These are phyloP conservation scores for Sphagnum fallax DNA, from an alignment of 228 moss, liverwort and hornwort species.

Conservation along the genomic window DNA sequence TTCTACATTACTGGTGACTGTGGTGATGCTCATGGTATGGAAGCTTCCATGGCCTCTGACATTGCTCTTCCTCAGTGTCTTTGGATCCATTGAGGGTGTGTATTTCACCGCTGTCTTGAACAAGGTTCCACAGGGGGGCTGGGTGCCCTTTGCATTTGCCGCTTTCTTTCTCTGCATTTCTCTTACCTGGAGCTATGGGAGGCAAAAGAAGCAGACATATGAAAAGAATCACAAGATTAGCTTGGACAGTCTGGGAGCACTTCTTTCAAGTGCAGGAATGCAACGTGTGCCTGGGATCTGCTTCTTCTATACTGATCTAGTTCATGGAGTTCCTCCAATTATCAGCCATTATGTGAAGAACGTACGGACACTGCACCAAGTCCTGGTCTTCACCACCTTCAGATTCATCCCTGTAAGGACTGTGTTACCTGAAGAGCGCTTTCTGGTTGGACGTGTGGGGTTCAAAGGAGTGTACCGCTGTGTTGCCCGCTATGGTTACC, in stretches of 20 bases:
- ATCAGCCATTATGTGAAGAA: constrained; percentile 71
- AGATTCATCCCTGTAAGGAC: constrained; percentile 51
- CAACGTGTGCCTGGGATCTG: constrained; percentile 72
- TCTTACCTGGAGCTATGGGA: constrained; percentile 73
- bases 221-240: constrained; percentile 53
- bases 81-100: constrained; percentile 55
- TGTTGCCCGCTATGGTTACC: constrained; percentile 69
- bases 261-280: constrained; percentile 35
- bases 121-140: constrained; percentile 81
- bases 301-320: constrained; percentile 77
- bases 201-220: constrained; percentile 40
- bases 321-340: constrained; percentile 68
- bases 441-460: constrained; percentile 59
- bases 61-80: constrained; percentile 33
- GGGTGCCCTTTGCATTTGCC: constrained; percentile 72
- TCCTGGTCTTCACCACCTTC: constrained; percentile 65
- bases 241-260: constrained; percentile 30
- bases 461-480: constrained; percentile 76
- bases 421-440: constrained; percentile 53
- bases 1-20: constrained; percentile 41
- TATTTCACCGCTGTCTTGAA: constrained; percentile 66
- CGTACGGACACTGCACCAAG: constrained; percentile 64
- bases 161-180: constrained; percentile 43
- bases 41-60: constrained; percentile 44
- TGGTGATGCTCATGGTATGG: constrained; percentile 83